Base-by-base conservation (phyloP, 2,329 filamentous ascomycete species). In the Ophiostoma piceae region DNA sequence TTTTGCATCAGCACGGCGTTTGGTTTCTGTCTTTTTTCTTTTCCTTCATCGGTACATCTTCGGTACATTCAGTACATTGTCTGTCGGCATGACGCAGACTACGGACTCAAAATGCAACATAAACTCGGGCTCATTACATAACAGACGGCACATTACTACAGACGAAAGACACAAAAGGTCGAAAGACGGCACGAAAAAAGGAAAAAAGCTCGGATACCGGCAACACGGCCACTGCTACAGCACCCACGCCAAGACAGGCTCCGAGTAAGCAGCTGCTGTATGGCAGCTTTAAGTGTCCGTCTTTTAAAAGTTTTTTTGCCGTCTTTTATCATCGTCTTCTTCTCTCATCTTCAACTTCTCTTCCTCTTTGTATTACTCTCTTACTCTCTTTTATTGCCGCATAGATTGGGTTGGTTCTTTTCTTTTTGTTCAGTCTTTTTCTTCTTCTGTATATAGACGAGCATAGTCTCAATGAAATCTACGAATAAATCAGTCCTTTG, bases 391-490 rank as follows among this genome's bases (percentile, higher is more conserved):
- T 51, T 62, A 26, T 57, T 32, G 26, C 22, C 57, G 32, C 26
- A 62, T 62, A 62, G 57, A 62, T 60, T 62, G 57, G 51, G 57
- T 62, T 26, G 22, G 57, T 19, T 47, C 41, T 47, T 47, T 19
- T 19, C 43, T n/a, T 47, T 47, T n/a, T 19, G 7, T 41, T 41
- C 41, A 35, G 35, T 35, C 16, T 16, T 47, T 6, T 16, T 19
- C 7, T 47, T 47, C 41, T 16, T 57, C 5, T 62, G 22, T 26
- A 62, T 32, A 62, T 26, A 62, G n/a, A 26, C 57, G 47, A 60
- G 39, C 67, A 74, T 22, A 19, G 57, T 29, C 47, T 35, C 16
- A 29, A 66, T 41, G 26, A 66, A 66, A 41, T 22, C 22, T 39
- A 66, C n/a, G 41, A 66, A 66, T 22, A 66, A 41, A 39, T 37